phyloP scores from a whole-genome alignment of 2,329 filamentous ascomycete genomes.

The Didymella arachidicola region DNA sequence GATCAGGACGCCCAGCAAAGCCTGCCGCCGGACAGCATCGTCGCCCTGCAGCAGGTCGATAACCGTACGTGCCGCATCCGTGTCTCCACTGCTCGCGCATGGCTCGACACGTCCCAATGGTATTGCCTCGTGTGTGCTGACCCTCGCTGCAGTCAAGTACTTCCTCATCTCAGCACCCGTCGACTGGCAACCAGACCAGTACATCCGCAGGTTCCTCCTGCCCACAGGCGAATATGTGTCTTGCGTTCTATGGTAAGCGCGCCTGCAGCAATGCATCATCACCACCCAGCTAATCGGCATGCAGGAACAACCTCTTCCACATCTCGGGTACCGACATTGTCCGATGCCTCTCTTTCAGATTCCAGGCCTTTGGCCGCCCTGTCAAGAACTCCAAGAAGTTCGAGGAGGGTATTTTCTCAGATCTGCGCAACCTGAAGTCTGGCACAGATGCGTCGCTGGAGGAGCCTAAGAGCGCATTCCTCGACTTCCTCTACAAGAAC shows the following conservation, averaged over 20 bases:
- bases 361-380: conserved; percentile 96
- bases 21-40: conserved; percentile 93
- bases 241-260: conserved; percentile 83
- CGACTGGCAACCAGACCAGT: conserved; percentile 96
- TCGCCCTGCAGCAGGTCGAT: conserved; percentile 97
- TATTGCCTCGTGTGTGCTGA: conserved; percentile 38
- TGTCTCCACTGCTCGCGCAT: conserved; percentile 25
- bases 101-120: conserved; percentile 13
- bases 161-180: conserved; percentile 98
- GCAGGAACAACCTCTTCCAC: conserved; percentile 97
- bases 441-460: conserved; percentile 97
- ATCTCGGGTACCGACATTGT: conserved; percentile 99
- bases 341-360: conserved; percentile 95
- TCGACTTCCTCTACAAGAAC: conserved; percentile 99
- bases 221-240: conserved; percentile 99
- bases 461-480: conserved; percentile 97
- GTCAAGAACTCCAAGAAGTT: conserved; percentile 99
- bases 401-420: conserved; percentile 98
- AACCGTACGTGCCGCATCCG: conserved; percentile 72
- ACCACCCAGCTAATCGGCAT: conserved; percentile 35
- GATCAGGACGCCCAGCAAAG: conserved; percentile 97
- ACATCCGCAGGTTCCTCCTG: conserved; percentile 92
- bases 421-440: conserved; percentile 96
- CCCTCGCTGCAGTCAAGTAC: conserved; percentile 81
- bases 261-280: neutral